phyloP scores from a whole-genome alignment of 2,329 filamentous ascomycete species.

The Aphanoascus verrucosus region DNA sequence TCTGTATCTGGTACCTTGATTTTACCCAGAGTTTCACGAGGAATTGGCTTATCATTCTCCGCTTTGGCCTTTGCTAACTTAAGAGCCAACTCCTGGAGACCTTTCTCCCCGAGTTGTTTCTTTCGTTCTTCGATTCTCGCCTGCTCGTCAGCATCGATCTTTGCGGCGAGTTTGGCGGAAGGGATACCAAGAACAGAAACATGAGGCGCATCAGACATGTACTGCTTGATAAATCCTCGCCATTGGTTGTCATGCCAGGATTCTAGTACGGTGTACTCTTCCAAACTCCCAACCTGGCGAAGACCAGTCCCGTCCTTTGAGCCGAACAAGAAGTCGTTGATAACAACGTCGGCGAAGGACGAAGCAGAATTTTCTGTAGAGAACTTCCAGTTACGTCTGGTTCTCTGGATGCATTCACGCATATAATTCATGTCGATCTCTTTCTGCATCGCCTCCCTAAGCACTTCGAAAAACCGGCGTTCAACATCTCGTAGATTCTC shows the following conservation, averaged over 20 bases:
- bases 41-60: constrained; percentile 81
- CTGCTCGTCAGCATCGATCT: constrained; percentile 72
- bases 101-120: constrained; percentile 67
- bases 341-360: constrained; percentile 75
- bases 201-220: constrained; percentile 75
- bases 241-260: constrained; percentile 76
- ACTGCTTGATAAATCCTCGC: constrained; percentile 69
- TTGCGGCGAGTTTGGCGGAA: constrained; percentile 65
- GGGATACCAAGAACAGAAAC: constrained; percentile 82
- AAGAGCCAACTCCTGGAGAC: constrained; percentile 61
- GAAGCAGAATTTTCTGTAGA: constrained; percentile 69
- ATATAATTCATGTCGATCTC: constrained; percentile 85
- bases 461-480: constrained; percentile 69
- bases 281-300: constrained; percentile 44
- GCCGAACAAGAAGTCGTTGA: constrained; percentile 86
- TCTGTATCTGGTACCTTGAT: constrained; percentile 77
- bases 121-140: constrained; percentile 68
- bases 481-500: constrained; percentile 76
- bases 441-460: constrained; percentile 65
- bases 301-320: constrained; percentile 70
- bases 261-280: constrained; percentile 56
- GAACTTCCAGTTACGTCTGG: constrained; percentile 71
- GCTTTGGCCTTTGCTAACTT: constrained; percentile 73
- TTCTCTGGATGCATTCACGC: constrained; percentile 72
- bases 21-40: constrained; percentile 63